Percentiles rank a stretch among this genome's conserved stretches.
These are phyloP conservation scores for Torulaspora pretoriensis DNA, from an alignment of 1,139 yeast genomes.

Conservation along the genomic window DNA sequence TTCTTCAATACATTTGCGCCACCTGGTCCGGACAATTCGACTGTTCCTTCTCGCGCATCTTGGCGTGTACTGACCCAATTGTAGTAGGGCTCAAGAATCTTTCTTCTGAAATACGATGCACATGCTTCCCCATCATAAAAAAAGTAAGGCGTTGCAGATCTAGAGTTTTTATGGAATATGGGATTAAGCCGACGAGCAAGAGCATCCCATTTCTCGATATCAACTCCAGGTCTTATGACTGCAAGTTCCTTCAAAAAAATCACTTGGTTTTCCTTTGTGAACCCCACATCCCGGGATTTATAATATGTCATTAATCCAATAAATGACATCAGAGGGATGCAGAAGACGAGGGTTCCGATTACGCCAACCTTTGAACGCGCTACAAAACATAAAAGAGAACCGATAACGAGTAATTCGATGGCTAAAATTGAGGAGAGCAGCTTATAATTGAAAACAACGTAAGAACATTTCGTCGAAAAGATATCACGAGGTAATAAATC, in stretches of 20 bases:
- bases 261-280: background rate
- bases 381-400: background rate
- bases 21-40: background rate
- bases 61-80: background rate
- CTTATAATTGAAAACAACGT: background rate
- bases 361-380: background rate
- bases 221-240: slow-evolving; percentile 6
- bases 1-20: background rate
- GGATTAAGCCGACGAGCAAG: slow-evolving; percentile 9
- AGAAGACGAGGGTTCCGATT: background rate
- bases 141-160: slow-evolving; percentile 10
- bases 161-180: slow-evolving; percentile 6
- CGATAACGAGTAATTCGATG: background rate
- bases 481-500: slow-evolving; percentile 9
- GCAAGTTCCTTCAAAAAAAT: slow-evolving; percentile 6
- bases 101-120: slow-evolving; percentile 5
- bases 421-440: background rate
- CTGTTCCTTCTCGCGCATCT: background rate
- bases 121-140: slow-evolving; percentile 13
- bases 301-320: background rate
- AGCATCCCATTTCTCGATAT: slow-evolving; percentile 6
- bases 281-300: background rate
- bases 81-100: slow-evolving; percentile 5
- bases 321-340: background rate
- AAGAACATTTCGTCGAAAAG: slow-evolving; percentile 5